phyloP scores from a whole-genome alignment of 1,139 yeast species.

The Suhomyces terraborum region DNA sequence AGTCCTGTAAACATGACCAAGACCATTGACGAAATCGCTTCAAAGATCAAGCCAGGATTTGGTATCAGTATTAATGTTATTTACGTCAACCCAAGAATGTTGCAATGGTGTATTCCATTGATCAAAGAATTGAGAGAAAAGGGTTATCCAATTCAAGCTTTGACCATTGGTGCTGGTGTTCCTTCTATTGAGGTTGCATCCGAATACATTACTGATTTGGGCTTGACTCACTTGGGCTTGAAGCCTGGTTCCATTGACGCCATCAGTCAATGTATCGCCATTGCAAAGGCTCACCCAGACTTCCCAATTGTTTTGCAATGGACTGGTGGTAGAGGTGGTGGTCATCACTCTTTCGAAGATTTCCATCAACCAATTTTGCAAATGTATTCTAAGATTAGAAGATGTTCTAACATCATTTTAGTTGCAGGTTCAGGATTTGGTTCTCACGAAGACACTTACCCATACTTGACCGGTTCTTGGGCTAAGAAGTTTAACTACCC shows the following conservation, averaged over 20 bases:
- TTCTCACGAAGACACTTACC: conserved; percentile 93
- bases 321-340: conserved; percentile 99
- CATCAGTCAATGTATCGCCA: conserved; percentile 78
- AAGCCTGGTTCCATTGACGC: conserved; percentile 98
- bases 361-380: conserved; percentile 97
- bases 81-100: conserved; percentile 95
- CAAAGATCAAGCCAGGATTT: conserved; percentile 72
- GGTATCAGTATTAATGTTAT: conserved; percentile 91
- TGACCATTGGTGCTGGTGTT: conserved; percentile 99
- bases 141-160: conserved; percentile 94
- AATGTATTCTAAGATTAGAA: conserved; percentile 94
- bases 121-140: conserved; percentile 82
- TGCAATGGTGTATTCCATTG: conserved; percentile 98
- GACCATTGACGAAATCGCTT: conserved; percentile 74
- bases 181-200: conserved; percentile 97
- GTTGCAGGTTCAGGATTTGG: conserved; percentile 99
- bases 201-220: conserved; percentile 90
- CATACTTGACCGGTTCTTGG: conserved; percentile 97
- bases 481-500: conserved; percentile 82
- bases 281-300: conserved; percentile 92
- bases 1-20: conserved; percentile 64
- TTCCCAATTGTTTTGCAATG: conserved; percentile 98
- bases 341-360: conserved; percentile 98
- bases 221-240: conserved; percentile 90
- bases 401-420: conserved; percentile 82